phyloP scores from a whole-genome alignment of 2,329 filamentous ascomycete genomes.

The Penicillium sp. region DNA sequence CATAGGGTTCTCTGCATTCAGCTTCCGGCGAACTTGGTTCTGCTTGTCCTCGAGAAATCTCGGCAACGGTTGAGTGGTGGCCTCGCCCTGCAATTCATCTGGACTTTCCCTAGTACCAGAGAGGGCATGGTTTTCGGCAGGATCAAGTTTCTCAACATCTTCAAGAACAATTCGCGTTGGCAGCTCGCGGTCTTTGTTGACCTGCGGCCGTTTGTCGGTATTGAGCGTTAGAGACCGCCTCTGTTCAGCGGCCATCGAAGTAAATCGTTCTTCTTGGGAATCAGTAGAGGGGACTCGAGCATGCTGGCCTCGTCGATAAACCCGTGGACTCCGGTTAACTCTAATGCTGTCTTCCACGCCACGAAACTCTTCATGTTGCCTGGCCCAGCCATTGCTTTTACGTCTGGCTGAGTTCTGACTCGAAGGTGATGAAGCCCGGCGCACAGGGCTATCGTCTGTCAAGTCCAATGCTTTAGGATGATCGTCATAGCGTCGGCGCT shows the following conservation, averaged over 20 bases:
- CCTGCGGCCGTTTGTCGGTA: background rate
- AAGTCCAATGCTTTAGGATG: constrained; percentile 9
- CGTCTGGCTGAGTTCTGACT: background rate
- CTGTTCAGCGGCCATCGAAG: constrained; percentile 21
- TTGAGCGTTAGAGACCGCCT: constrained; percentile 13
- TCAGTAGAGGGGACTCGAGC: constrained; percentile 6
- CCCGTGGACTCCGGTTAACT: constrained; percentile 1
- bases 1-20: background rate
- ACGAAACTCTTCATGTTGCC: constrained; percentile 18
- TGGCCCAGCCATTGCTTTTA: background rate
- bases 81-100: constrained; percentile 40
- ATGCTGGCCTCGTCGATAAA: background rate
- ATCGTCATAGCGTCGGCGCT: constrained; percentile 28
- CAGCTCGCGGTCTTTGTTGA: background rate
- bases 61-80: constrained; percentile 25
- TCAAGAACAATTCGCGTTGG: background rate
- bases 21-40: constrained; percentile 4
- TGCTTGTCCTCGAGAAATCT: constrained; percentile 5
- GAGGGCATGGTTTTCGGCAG: background rate
- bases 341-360: constrained; percentile 20
- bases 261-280: constrained; percentile 24
- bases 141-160: background rate
- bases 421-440: background rate
- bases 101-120: constrained; percentile 33
- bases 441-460: constrained; percentile 8